phyloP scores from a whole-genome alignment of 78 protist species.

The Dictyostelium purpureum region DNA sequence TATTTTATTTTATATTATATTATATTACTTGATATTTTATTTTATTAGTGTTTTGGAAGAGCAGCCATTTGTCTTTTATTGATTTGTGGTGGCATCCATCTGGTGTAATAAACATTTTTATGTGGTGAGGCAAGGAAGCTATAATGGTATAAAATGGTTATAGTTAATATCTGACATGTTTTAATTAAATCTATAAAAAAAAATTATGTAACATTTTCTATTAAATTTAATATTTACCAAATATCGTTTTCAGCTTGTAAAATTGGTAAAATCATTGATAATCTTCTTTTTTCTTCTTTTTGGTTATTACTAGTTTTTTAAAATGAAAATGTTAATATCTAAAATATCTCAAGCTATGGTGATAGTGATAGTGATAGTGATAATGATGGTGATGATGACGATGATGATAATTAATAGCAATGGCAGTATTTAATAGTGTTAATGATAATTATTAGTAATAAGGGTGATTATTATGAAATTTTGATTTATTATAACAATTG shows the following conservation, averaged over 20 bases:
- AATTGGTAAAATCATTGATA: constrained; percentile 69
- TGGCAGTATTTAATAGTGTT: too few species aligned
- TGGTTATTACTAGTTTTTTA: too few species aligned
- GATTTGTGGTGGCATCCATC: constrained; percentile 72
- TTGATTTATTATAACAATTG: too few species aligned
- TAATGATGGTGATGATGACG: neutral
- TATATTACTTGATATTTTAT: too few species aligned
- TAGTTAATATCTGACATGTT: neutral
- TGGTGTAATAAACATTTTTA: constrained; percentile 55
- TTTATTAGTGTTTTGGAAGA: neutral
- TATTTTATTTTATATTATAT: too few species aligned
- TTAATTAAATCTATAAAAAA: neutral
- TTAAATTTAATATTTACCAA: neutral
- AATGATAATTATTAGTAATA: too few species aligned
- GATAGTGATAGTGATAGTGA: neutral
- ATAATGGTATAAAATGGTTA: neutral
- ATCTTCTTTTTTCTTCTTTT: constrained; percentile 48
- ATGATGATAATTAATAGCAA: neutral
- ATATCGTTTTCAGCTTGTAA: constrained; percentile 76
- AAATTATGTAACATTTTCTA: neutral
- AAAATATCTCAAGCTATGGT: too few species aligned
- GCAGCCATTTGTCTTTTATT: neutral
- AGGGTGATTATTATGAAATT: too few species aligned
- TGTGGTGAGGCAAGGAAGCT: constrained; percentile 69
- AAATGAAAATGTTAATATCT: too few species aligned